Base-by-base conservation (phyloP, 768 basidiomycete genomes). In the Tricholoma sp. region DNA sequence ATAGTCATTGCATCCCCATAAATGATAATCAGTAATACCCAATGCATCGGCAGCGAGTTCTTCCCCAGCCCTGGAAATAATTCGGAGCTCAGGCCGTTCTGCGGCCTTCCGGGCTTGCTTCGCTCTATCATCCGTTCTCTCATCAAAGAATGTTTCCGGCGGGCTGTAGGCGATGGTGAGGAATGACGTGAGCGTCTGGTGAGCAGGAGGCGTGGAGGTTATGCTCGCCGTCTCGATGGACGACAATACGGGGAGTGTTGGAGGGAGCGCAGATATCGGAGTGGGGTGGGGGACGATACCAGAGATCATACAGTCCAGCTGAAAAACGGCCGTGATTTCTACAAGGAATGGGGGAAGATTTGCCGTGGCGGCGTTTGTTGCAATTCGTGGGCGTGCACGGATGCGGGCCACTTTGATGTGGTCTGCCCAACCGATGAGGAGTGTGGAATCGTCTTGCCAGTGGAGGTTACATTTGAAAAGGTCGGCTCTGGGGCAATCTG, bases 1-100 rank as follows among this genome's bases (percentile, higher is more conserved):
- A 66, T 99, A 98, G 68, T 99, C 96, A 63, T 94, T 94, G 69
- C 97, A 98, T 4, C 87, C 85, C 83, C 89, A 97, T 8, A 81
- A 74, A 65, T 92, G 86, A 70, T 81, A 98, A 62, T 86, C 83
- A 24, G 83, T 74, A 39, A 99, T 79, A 45, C 80, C 82, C 47
- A 98, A 78, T 1, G 88, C 91, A 69, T 98, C 96, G 1, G 86
- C 81, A 0, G 91, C 82, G 2, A 93, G 76, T 69, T 97, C 94
- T 66, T 98, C 94, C 1, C 96, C 95, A 0, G 81, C 80, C 22
- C 87, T 86, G 1, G 91, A 89, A 60, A 99, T 88, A 63, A 99
- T 90, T 11, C 93, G 85, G 50, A 99, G 79, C 71, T 98, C 96
- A 6, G 97, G 97, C n/a, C 91, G 87, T 60, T 92, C 89, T 0